Conservation (phyloP, 2,329 filamentous ascomycete species). For the Exophiala phaeomuriformis region DNA sequence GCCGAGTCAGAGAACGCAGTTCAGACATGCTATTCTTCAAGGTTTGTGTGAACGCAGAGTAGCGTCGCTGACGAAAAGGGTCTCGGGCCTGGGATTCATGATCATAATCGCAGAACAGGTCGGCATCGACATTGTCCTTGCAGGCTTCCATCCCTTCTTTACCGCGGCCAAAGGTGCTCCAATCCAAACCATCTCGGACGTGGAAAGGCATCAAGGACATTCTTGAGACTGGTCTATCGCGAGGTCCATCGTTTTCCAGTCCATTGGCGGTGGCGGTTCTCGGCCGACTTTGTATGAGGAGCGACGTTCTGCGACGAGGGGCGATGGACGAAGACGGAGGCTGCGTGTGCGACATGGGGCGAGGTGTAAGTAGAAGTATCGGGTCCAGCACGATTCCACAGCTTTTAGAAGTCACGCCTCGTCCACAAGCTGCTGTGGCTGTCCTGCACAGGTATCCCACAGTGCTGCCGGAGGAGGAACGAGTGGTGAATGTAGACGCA, state of each 20-base stretch:
- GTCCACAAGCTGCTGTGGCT: constrained; percentile 1
- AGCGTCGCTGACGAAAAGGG: constrained; percentile 20
- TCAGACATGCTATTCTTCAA: constrained; percentile 24
- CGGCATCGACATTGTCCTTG: constrained; percentile 8
- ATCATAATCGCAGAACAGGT: constrained; percentile 19
- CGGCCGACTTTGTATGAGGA: constrained; percentile 35
- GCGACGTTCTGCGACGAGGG: constrained; percentile 34
- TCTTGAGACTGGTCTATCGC: constrained; percentile 11
- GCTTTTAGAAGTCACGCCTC: not conserved
- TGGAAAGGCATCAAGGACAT: constrained; percentile 13
- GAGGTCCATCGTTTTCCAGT: constrained; percentile 1
- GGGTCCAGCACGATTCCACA: not conserved
- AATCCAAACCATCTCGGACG: constrained; percentile 19
- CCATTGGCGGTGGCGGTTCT: constrained; percentile 29
- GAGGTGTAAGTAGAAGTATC: not conserved
- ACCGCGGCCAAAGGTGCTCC: constrained; percentile 15
- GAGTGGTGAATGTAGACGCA: not conserved
- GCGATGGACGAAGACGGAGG: constrained; percentile 24
- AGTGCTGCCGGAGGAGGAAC: not conserved
- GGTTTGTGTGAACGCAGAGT: constrained; percentile 23
- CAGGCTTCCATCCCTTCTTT: constrained; percentile 12
- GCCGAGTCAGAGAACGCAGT: constrained; percentile 21
- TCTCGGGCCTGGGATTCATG: constrained; percentile 1
- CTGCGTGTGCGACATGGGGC: constrained; percentile 26
- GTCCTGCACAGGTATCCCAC: not conserved